Evolutionary conservation across 805 yeast genomes (phyloP), one percentile per base, ranked within the genome.

Genomic region (Candida awuae): DNA sequence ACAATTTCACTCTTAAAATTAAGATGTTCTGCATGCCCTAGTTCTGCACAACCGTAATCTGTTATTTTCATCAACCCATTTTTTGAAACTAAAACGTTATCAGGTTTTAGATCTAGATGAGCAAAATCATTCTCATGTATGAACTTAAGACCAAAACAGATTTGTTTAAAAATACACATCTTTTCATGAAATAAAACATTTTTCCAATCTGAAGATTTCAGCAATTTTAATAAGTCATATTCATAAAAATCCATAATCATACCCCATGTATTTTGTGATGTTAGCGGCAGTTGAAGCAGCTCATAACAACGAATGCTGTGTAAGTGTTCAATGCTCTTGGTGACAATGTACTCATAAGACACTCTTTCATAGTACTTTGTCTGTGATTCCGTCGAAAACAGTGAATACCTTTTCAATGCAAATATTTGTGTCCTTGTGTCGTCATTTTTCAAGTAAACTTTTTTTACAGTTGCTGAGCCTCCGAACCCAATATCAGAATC

Each of bases 101-200:
- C 88, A 0, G 88, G 87, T 56, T 82, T 82, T 51, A 82, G 61
- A 62, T 82, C 92, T 30, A 80, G 65, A 55, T 82, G 90, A 10
- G 73, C 85, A 32, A 81, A 67, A 43, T 81, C 92, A 39, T 66
- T 57, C 25, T 73, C 75, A 53, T 82, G 90, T 44, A 82, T 58
- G 47, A 65, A 79, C 44, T 68, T 72, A 19, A 82, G 53, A 2
- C 84, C 92, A 46, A 71, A 65, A 1, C 71, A 67, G 25, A 80
- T 62, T 53, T 82, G 92, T 54, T 81, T 82, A 58, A 82, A 81
- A 26, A 77, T 56, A 55, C 90, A 81, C 47, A 66, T 70, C 45
- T 74, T 75, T 50, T 80, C 87, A 17, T 40, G 52, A 4, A 71
- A 43, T 10, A 71, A 65, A 1, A 69, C 52, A 15, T 32, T 50